Evolutionary conservation across 148 eudicot genomes (phyloP).

Genomic region (Suaeda aralocaspica): DNA sequence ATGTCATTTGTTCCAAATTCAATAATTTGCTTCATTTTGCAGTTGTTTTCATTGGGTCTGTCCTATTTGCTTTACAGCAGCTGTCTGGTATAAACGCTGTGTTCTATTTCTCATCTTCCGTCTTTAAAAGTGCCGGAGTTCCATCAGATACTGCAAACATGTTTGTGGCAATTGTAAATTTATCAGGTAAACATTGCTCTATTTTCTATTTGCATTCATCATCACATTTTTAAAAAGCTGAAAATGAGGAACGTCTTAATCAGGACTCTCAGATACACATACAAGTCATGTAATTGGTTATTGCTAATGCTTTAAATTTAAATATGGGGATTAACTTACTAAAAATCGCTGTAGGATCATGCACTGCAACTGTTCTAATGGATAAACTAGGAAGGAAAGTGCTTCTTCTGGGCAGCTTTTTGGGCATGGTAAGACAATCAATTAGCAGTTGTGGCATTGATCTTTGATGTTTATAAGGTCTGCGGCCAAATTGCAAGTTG

Average conservation of each 20-base stretch:
- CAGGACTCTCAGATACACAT: constrained; percentile 1
- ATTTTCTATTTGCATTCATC: not conserved
- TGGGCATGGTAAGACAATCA: constrained; percentile 60
- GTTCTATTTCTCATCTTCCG: constrained; percentile 88
- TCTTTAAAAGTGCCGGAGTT: constrained; percentile 72
- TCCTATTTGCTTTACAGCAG: constrained; percentile 81
- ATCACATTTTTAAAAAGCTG: not conserved
- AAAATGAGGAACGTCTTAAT: not conserved
- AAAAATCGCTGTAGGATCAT: constrained; percentile 48
- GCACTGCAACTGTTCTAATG: constrained; percentile 71
- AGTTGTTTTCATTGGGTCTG: constrained; percentile 81
- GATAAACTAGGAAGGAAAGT: constrained; percentile 83
- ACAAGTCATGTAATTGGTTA: not conserved
- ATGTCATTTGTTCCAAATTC: constrained; percentile 18
- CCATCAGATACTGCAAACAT: constrained; percentile 66
- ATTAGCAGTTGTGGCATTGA: not conserved
- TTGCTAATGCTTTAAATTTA: not conserved
- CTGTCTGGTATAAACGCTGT: constrained; percentile 91
- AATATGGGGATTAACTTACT: not conserved
- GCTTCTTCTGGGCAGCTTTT: constrained; percentile 78
- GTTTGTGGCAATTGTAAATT: constrained; percentile 62
- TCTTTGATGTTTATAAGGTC: not conserved
- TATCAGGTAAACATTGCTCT: constrained; percentile 41
- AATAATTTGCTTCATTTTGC: constrained; percentile 39
- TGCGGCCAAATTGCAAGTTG: constrained; percentile 6